Percentiles rank a stretch among this genome's conserved stretches.
These are phyloP conservation scores for Jaltomata sinuosa DNA, from an alignment of 257 asterid species.

Conservation along the genomic window DNA sequence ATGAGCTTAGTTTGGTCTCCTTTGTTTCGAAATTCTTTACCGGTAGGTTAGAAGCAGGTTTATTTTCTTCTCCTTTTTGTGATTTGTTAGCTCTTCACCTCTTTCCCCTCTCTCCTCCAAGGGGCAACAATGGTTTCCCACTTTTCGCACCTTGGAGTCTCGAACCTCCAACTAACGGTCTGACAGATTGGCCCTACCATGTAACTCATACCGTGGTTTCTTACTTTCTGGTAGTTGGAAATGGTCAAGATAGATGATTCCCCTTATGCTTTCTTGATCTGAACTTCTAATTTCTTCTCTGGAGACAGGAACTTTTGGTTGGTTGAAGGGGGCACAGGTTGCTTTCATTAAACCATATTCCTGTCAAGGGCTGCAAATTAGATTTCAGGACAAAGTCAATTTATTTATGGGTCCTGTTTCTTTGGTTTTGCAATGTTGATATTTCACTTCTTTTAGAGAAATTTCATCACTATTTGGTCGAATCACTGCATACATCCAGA, in stretches of 20 bases:
- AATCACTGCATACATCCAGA: neutral
- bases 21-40: neutral
- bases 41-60: neutral
- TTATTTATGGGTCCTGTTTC: neutral
- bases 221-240: neutral
- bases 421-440: neutral
- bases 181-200: neutral
- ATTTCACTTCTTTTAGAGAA: neutral
- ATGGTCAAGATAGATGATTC: neutral
- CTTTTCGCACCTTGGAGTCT: neutral
- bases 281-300: neutral
- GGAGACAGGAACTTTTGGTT: neutral
- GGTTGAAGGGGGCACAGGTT: neutral
- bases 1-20: neutral
- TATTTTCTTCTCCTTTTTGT: neutral
- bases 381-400: neutral
- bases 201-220: neutral
- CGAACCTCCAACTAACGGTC: neutral
- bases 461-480: neutral
- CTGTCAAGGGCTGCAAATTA: neutral
- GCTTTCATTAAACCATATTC: neutral
- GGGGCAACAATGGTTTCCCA: neutral
- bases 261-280: neutral
- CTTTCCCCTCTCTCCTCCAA: neutral
- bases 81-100: neutral